Conservation (phyloP, 352 stramenopile genomes). For the Paralagenidium karlingii region DNA sequence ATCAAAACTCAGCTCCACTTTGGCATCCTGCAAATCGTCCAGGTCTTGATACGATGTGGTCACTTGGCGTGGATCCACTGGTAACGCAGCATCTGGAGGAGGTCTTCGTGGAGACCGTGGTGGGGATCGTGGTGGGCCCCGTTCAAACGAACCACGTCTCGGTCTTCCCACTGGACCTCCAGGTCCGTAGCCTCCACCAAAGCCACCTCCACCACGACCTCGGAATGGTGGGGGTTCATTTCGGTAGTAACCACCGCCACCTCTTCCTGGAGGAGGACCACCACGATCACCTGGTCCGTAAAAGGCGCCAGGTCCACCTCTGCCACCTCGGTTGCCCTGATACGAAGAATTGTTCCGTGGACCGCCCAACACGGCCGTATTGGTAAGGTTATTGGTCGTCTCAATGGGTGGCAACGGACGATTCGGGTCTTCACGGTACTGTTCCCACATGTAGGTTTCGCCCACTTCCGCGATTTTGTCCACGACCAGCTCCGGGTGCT, state of each 20-base stretch:
- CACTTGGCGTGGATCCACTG: constrained; percentile 64
- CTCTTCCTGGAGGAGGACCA: constrained; percentile 2
- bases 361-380: constrained; percentile 36
- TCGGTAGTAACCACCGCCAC: constrained; percentile 36
- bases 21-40: constrained; percentile 71
- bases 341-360: constrained; percentile 17
- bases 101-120: constrained; percentile 18
- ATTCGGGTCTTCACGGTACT: constrained; percentile 72
- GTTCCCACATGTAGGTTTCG: constrained; percentile 82
- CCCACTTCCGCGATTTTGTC: constrained; percentile 71
- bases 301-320: constrained; percentile 2
- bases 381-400: constrained; percentile 47
- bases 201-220: constrained; percentile 18
- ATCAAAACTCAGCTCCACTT: constrained; percentile 77
- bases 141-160: constrained; percentile 34
- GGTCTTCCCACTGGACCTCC: no score
- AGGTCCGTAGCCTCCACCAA: constrained; percentile 29
- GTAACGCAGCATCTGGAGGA: constrained; percentile 48
- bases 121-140: constrained; percentile 15
- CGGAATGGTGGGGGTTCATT: constrained; percentile 28
- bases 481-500: constrained; percentile 70
- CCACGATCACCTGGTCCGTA: constrained; percentile 12
- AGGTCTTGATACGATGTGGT: constrained; percentile 78
- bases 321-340: constrained; percentile 12
- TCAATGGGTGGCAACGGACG: constrained; percentile 63